Evolutionary conservation across 192 early-diverging fungal genomes (phyloP), one percentile per base, ranked within the genome.

Genomic region (Mortierella claussenii): DNA sequence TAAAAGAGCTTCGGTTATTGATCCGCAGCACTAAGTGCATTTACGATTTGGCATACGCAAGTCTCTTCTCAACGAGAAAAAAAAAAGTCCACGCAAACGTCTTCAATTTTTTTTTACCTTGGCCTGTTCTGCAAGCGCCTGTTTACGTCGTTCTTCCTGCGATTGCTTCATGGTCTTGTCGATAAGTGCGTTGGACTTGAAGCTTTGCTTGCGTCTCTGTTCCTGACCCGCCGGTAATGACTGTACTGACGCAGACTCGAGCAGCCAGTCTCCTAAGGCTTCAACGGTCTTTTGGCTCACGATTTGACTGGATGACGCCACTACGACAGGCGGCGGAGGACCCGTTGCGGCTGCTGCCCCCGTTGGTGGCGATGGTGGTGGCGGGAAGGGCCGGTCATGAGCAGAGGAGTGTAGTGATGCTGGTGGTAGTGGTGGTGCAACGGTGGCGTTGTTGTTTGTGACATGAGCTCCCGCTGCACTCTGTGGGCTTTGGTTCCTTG

Each of bases 101-200:
- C 7, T 40, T 10, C 37, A 40, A 0, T 45, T 44, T 42, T 52
- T 32, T 53, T 17, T 44, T 60, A 83, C 82, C 66, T 75, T 81
- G 43, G 80, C 66, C 37, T 83, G 82, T 48, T 79, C 75, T 43
- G 75, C 75, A 21, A 83, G 63, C 18, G 82, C 82, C 43, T 56
- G 50, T 12, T 49, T 31, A 2, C 82, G 53, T 4, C 82, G 59
- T 34, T 74, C 75, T 55, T 83, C 82, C 50, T 83, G 82, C 7
- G 74, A 69, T 60, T 81, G 68, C 44, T 45, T 71, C 78, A 71
- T 53, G 13, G 62, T 71, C 58, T 70, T 79, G 36, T 47, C 43
- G 40, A 70, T 71, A 11, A 71, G 24, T 10, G 63, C 32, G 6
- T 40, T 60, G 6, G 68, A 62, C 36, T 79, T 79, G 52, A 65